Evolutionary conservation across 2,329 filamentous ascomycete genomes (phyloP), one percentile per base, ranked within the genome.

Genomic region (Penicillium corylophilum): DNA sequence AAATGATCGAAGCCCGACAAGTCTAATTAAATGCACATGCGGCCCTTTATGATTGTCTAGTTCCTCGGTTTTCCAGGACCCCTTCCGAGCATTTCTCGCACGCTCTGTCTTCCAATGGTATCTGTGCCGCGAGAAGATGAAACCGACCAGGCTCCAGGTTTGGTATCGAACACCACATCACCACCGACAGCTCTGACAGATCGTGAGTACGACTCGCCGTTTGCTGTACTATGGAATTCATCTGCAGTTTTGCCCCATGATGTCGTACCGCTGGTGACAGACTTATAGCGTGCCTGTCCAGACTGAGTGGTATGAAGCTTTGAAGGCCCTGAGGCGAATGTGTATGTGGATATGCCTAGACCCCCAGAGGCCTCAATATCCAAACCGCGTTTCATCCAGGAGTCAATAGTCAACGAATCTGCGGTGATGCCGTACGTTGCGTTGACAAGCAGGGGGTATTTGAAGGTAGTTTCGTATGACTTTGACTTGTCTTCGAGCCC

Each of bases 361-460:
- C 79, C 53, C 23, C 75, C 74, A 23, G 73, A 63, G 8, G 64
- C 55, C 5, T 56, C 51, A 8, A 82, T 74, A 16, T 77, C 63
- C 31, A 83, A 77, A 12, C 77, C 77, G 13, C 79, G 76, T 39
- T 68, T 68, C 58, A 85, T 67, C n/a, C 63, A 67, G 10, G 76
- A 81, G 22, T 72, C 63, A 49, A 81, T 77, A 2, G 73, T 74
- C 45, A 82, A 70, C n/a, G 73, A 75, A 46, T 79, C 69, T 57
- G 79, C 76, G 1, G 23, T 76, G 12, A 74, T 65, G 13, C 67
- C 64, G 48, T 79, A 79, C 1, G 77, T 78, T 15, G 77, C 80
- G 60, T 81, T 82, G 43, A 82, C 81, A 59, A 74, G 78, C 1
- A 89, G 68, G 0, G 86, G 86, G 61, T 87, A 90, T 8, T 68